Percentiles rank a stretch among this genome's conserved stretches.
Conservation (phyloP, 805 yeast species). For the Starmerella tilneyi region DNA sequence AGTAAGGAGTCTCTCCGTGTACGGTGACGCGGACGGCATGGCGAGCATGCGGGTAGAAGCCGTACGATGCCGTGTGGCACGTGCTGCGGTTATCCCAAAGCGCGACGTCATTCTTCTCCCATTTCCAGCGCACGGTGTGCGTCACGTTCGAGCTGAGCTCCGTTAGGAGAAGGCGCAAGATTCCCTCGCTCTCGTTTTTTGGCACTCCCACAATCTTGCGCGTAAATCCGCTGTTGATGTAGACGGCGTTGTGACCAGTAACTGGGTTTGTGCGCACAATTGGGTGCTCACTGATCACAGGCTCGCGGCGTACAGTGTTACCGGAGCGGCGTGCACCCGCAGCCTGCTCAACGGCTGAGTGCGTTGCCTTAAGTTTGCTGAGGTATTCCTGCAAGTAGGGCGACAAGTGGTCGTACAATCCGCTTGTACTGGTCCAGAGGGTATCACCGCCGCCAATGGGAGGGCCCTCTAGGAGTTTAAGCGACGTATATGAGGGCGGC, state of each 20-base stretch:
- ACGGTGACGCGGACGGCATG: slow-evolving; percentile 69
- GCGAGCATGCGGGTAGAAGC: slow-evolving; percentile 60
- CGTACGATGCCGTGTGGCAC: slow-evolving; percentile 58
- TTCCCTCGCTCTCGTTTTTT: slow-evolving; percentile 51
- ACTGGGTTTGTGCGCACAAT: slow-evolving; percentile 66
- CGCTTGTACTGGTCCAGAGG: slow-evolving; percentile 43
- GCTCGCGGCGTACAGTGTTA: slow-evolving; percentile 54
- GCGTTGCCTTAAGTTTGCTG: slow-evolving; percentile 48
- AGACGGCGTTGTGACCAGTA: slow-evolving; percentile 51
- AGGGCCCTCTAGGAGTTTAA: slow-evolving; percentile 43
- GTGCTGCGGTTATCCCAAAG: slow-evolving; percentile 73
- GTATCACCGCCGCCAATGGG: slow-evolving; percentile 53
- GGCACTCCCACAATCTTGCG: slow-evolving; percentile 59
- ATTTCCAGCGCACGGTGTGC: slow-evolving; percentile 56
- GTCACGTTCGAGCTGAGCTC: slow-evolving; percentile 48
- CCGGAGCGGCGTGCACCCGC: slow-evolving; percentile 40
- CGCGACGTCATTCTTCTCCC: slow-evolving; percentile 62
- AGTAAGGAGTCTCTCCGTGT: slow-evolving; percentile 57
- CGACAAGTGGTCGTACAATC: slow-evolving; percentile 44
- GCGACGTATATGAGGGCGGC: slow-evolving; percentile 53
- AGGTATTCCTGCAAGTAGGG: slow-evolving; percentile 39
- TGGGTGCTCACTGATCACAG: slow-evolving; percentile 58
- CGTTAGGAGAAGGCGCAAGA: slow-evolving; percentile 45
- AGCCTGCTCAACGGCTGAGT: slow-evolving; percentile 58
- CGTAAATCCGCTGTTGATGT: slow-evolving; percentile 50